Evolutionary conservation across 2,329 filamentous ascomycete genomes (phyloP), one percentile per base, ranked within the genome.

Genomic region (Pseudogymnoascus sp.): DNA sequence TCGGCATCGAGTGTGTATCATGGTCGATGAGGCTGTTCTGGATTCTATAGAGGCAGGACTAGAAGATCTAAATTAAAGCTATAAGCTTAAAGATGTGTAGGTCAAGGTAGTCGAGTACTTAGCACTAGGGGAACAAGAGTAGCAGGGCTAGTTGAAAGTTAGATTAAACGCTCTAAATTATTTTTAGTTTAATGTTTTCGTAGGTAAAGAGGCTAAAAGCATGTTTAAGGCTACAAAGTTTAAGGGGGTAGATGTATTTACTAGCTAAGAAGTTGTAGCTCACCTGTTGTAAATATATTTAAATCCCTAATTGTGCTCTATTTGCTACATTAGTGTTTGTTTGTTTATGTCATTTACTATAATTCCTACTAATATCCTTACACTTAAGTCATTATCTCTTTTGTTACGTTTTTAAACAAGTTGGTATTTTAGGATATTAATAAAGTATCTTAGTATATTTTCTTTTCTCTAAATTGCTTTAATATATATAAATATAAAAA

Each of bases 1-100:
- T 61, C 59, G 25, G 18, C 36, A 61, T 40, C 59, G 59, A 61
- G 59, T 61, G 59, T 61, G 59, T 40, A 61, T 61, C 36, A 61
- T 61, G 59, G 59, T 37, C 28, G 59, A 61, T 40, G 59, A 61
- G 59, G 34, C 34, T 37, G 59, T 61, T 42, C 59, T 61, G 21
- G 23, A 61, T 40, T 61, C 59, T 18, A 34, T 61, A 14, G 36
- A n/a, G 14, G 59, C 34, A 12, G 28, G 28, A 37, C 59, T n/a
- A 37, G 59, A 61, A 21, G 59, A 61, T 37, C 59, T n/a, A 61
- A 23, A 37, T 61, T n/a, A 38, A 37, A 40, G 38, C 59, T 11
- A 31, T 25, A 34, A 12, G n/a, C 34, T 61, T 40, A 34, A 61
- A 31, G 10, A 12, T 37, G 59, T 61, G 36, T 61, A 34, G 59